phyloP scores from a whole-genome alignment of 1,139 yeast genomes.

The Suhomyces atakaporum region DNA sequence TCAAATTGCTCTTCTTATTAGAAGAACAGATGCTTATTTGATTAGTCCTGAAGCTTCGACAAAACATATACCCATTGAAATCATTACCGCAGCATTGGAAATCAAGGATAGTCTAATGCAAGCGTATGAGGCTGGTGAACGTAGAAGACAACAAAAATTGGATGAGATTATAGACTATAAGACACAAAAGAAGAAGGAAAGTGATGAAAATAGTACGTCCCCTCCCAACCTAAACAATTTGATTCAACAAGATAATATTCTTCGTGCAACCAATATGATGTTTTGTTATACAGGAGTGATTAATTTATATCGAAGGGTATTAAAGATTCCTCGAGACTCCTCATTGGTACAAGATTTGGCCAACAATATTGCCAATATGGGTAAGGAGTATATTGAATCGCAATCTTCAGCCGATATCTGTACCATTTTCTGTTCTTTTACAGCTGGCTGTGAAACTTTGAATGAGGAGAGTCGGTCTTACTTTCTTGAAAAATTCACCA shows the following conservation, averaged over 20 bases:
- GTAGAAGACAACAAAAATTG: slow-evolving; percentile 34
- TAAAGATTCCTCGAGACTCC: slow-evolving; percentile 50
- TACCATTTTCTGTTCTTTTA: slow-evolving; percentile 54
- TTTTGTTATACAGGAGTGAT: slow-evolving; percentile 57
- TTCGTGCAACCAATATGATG: slow-evolving; percentile 57
- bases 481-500: slow-evolving; percentile 40
- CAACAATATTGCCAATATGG: slow-evolving; percentile 36
- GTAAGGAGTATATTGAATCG: slow-evolving; percentile 41
- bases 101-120: slow-evolving; percentile 40
- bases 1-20: slow-evolving; percentile 46
- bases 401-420: slow-evolving; percentile 58
- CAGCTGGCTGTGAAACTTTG: slow-evolving; percentile 61
- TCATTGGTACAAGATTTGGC: slow-evolving; percentile 49
- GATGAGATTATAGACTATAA: slow-evolving; percentile 27
- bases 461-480: slow-evolving; percentile 34
- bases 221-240: slow-evolving; percentile 23
- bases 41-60: slow-evolving; percentile 13
- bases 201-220: slow-evolving; percentile 13
- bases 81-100: slow-evolving; percentile 49
- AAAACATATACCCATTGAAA: slow-evolving; percentile 30
- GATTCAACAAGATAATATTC: slow-evolving; percentile 37
- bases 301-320: slow-evolving; percentile 57
- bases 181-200: slow-evolving; percentile 16
- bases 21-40: slow-evolving; percentile 34
- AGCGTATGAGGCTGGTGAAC: slow-evolving; percentile 38